phyloP scores from a whole-genome alignment of 305 asterid genomes.

The Solanum chacoense region DNA sequence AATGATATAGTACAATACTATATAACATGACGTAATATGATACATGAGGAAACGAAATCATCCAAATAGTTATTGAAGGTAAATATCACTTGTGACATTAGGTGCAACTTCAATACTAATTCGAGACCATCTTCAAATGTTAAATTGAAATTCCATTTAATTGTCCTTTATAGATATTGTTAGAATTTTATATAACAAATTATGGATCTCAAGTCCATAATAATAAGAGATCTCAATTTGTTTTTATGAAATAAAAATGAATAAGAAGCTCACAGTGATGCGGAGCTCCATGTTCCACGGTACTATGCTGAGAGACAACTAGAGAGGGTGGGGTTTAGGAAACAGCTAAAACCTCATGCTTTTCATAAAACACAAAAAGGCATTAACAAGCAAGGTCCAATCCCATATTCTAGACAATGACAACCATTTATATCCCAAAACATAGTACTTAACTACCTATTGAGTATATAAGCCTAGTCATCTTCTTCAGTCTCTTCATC shows the following conservation, averaged over 20 bases:
- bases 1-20: background rate
- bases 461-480: slow-evolving; percentile 29
- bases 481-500: slow-evolving; percentile 80
- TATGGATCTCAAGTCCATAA: background rate
- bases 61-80: background rate
- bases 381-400: background rate
- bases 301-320: background rate
- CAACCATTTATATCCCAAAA: background rate
- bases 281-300: background rate
- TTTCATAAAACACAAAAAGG: background rate
- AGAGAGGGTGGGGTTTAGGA: background rate
- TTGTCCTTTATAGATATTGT: background rate
- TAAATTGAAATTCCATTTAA: background rate
- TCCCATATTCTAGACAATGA: background rate
- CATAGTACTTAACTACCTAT: background rate
- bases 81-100: background rate
- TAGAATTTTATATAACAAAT: background rate
- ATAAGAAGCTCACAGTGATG: background rate
- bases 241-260: background rate
- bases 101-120: background rate
- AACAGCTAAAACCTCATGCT: background rate
- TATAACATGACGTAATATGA: background rate
- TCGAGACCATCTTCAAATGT: background rate
- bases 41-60: background rate
- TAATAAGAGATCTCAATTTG: background rate